These are phyloP conservation scores for Rhizopogon vesiculosus DNA, from an alignment of 768 basidiomycete genomes.

Conservation along the genomic window DNA sequence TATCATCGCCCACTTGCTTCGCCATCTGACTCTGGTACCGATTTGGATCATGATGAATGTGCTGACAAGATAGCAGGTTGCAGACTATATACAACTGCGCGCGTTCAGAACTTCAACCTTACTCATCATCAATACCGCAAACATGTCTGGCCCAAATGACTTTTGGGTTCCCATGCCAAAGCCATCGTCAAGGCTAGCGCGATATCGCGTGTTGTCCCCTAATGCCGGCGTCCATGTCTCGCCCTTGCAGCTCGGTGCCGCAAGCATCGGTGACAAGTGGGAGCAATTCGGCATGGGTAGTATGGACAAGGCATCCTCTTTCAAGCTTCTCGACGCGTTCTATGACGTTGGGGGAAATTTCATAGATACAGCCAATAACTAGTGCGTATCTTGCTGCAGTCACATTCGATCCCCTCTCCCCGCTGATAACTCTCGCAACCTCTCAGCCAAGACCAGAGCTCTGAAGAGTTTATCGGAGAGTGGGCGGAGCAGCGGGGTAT, in stretches of 20 bases:
- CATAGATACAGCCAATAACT: no score
- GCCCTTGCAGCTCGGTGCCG: conserved; percentile 41
- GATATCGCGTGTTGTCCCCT: conserved; percentile 34
- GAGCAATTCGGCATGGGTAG: conserved; percentile 18
- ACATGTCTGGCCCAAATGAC: no score
- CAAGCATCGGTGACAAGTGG: conserved; percentile 45
- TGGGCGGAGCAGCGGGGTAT: conserved; percentile 34
- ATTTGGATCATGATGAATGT: no score
- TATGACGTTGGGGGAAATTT: conserved; percentile 28
- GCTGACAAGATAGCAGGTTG: no score
- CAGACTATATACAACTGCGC: no score
- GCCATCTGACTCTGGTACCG: no score
- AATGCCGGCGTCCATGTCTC: conserved; percentile 42
- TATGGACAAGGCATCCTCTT: conserved; percentile 32
- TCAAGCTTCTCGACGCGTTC: conserved; percentile 38
- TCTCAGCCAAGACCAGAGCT: conserved; percentile 29
- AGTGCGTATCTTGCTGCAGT: no score
- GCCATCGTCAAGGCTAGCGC: conserved; percentile 27
- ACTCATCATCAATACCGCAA: no score
- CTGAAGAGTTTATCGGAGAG: conserved; percentile 38
- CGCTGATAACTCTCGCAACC: background rate
- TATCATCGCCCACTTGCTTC: no score
- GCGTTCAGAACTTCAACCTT: no score
- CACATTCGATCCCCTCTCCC: no score
- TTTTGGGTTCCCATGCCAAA: conserved; percentile 15